These are phyloP conservation scores for Coprinellus aureogranulatus DNA, from an alignment of 768 basidiomycete genomes.

Conservation along the genomic window DNA sequence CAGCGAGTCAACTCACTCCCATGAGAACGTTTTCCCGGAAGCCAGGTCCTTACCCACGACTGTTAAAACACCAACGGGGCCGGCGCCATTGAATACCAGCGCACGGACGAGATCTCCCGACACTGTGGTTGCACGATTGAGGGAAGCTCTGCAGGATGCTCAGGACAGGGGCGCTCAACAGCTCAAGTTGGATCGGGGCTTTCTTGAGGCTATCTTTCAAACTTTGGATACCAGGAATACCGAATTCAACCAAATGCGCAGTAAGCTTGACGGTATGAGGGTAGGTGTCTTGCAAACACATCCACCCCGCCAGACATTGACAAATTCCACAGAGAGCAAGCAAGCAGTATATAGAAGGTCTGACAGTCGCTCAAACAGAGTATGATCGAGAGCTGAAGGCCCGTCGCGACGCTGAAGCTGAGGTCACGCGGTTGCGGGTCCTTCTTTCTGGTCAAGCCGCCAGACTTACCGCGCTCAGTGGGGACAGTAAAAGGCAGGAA, in stretches of 20 bases:
- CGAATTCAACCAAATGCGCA: conserved; percentile 63
- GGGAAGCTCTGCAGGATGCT: conserved; percentile 61
- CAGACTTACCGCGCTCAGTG: conserved; percentile 78
- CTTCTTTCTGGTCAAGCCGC: conserved; percentile 89
- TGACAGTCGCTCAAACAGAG: conserved; percentile 90
- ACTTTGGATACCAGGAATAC: conserved; percentile 64
- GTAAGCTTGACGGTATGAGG: conserved; percentile 82
- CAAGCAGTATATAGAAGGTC: conserved; percentile 87
- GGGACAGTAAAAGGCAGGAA: conserved; percentile 75
- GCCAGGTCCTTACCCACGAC: not conserved
- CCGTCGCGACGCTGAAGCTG: conserved; percentile 87
- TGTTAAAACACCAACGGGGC: not conserved
- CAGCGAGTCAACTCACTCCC: not conserved
- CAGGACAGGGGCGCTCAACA: conserved; percentile 57
- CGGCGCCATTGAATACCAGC: conserved; percentile 28
- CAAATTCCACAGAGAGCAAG: conserved; percentile 67
- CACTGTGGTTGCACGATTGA: conserved; percentile 45
- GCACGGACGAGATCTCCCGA: conserved; percentile 13
- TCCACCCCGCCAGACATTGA: conserved; percentile 4
- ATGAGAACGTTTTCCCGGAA: not conserved
- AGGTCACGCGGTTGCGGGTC: conserved; percentile 81
- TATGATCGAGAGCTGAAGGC: conserved; percentile 89
- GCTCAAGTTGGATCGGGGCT: conserved; percentile 67
- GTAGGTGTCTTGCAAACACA: conserved; percentile 41
- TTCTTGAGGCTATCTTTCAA: conserved; percentile 67